These are phyloP conservation scores for Pichia thaimueangensis DNA, from an alignment of 805 yeast species.

Conservation along the genomic window DNA sequence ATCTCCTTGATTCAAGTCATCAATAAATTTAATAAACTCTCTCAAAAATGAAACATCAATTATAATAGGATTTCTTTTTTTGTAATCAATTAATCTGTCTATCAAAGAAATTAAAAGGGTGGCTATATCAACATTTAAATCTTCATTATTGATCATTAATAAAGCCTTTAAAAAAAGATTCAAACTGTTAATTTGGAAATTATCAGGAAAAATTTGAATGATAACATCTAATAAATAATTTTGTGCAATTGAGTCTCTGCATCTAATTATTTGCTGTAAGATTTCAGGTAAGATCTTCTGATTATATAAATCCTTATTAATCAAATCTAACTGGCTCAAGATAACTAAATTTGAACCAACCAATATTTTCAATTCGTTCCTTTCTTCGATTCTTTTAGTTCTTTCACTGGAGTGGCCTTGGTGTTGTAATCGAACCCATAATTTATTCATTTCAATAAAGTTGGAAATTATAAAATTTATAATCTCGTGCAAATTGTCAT, in stretches of 20 bases:
- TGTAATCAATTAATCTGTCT: slow-evolving; percentile 58
- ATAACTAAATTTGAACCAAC: slow-evolving; percentile 92
- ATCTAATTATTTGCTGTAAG: slow-evolving; percentile 86
- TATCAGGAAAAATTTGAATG: slow-evolving; percentile 92
- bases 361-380: slow-evolving; percentile 82
- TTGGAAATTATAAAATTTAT: slow-evolving; percentile 77
- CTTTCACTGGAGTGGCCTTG: slow-evolving; percentile 89
- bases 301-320: slow-evolving; percentile 46
- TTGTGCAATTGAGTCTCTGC: slow-evolving; percentile 88
- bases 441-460: slow-evolving; percentile 94
- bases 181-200: slow-evolving; percentile 74
- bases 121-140: slow-evolving; percentile 63
- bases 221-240: slow-evolving; percentile 86
- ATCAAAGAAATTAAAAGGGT: slow-evolving; percentile 65
- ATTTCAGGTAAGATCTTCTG: slow-evolving; percentile 66
- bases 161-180: slow-evolving; percentile 60
- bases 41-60: slow-evolving; percentile 40
- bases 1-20: slow-evolving; percentile 46
- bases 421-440: slow-evolving; percentile 95
- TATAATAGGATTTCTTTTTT: slow-evolving; percentile 33
- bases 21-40: slow-evolving; percentile 60
- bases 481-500: slow-evolving; percentile 50
- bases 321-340: slow-evolving; percentile 75
- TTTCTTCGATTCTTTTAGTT: slow-evolving; percentile 64
- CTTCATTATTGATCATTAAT: slow-evolving; percentile 57